Evolutionary conservation across 1,284 basidiomycete genomes (phyloP).

Genomic region (Porodaedalea pini): DNA sequence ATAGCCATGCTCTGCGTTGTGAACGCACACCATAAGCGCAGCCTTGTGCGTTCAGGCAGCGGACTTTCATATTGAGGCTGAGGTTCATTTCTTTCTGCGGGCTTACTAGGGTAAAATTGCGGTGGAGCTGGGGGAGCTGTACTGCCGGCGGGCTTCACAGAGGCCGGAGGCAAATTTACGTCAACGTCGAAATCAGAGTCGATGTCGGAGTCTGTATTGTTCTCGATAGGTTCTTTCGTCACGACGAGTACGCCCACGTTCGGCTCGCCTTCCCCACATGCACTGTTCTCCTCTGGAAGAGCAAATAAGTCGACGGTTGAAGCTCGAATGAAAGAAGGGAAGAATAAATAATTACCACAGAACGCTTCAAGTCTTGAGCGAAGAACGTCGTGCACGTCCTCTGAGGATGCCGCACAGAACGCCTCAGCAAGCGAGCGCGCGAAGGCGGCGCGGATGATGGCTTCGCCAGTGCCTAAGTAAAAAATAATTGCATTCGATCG

Average conservation of each 20-base stretch:
- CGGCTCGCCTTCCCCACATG: conserved; percentile 29
- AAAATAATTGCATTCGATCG: background rate
- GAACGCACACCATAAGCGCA: conserved; percentile 74
- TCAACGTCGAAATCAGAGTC: conserved; percentile 14
- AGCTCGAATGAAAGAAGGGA: background rate
- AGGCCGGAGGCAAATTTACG: background rate
- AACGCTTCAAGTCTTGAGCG: conserved; percentile 29
- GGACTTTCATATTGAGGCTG: no score
- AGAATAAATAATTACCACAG: conserved; percentile 23
- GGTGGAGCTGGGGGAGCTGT: background rate
- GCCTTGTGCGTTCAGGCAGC: no score
- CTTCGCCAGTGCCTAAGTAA: conserved; percentile 39
- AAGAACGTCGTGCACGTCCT: conserved; percentile 32
- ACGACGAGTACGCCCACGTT: conserved; percentile 45
- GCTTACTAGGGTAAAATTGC: no score
- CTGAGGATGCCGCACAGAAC: conserved; percentile 22
- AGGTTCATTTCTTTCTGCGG: no score
- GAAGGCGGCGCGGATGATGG: conserved; percentile 37
- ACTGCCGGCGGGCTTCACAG: background rate
- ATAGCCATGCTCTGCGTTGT: conserved; percentile 79
- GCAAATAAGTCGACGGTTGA: background rate
- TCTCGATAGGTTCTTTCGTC: conserved; percentile 34
- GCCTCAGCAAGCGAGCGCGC: conserved; percentile 35
- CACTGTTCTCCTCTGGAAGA: conserved; percentile 25
- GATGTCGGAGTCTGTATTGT: conserved; percentile 2